A percentile compares a stretch with the other conserved stretches of the same genome.
These are phyloP conservation scores for Galium porrigens DNA, from an alignment of 305 asterid genomes.

Conservation along the genomic window DNA sequence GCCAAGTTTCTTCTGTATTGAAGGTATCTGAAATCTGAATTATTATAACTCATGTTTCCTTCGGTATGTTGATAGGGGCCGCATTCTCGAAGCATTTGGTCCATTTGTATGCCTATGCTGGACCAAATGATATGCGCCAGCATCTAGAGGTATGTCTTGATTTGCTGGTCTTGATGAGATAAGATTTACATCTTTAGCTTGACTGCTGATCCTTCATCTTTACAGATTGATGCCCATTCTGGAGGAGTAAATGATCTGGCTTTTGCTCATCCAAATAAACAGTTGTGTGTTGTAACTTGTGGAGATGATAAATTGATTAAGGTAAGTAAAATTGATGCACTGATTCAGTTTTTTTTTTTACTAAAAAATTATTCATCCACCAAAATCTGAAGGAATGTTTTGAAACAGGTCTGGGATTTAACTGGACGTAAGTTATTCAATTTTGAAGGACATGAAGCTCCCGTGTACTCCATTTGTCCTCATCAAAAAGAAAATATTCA, in stretches of 20 bases:
- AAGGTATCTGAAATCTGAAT: neutral
- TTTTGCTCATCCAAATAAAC: conserved; percentile 63
- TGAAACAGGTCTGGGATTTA: conserved; percentile 55
- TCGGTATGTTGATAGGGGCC: conserved; percentile 20
- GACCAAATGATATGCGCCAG: conserved; percentile 24
- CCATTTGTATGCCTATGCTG: conserved; percentile 26
- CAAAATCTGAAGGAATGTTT: neutral
- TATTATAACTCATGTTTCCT: neutral
- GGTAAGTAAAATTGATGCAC: conserved; percentile 20
- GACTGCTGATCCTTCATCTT: neutral
- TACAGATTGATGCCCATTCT: conserved; percentile 57
- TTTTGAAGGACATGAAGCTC: conserved; percentile 67
- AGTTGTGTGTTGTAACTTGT: conserved; percentile 56
- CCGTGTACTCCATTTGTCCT: conserved; percentile 59
- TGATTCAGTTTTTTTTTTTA: conserved; percentile 2
- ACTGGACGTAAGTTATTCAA: conserved; percentile 44
- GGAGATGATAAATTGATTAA: conserved; percentile 74
- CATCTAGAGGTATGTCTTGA: conserved; percentile 24
- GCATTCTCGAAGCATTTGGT: conserved; percentile 27
- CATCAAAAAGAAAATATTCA: conserved; percentile 62
- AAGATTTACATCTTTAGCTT: conserved; percentile 1
- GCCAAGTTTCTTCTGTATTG: conserved; percentile 5
- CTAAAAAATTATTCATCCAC: neutral
- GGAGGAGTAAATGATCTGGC: conserved; percentile 75
- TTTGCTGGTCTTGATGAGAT: neutral